A percentile compares a stretch with the other conserved stretches of the same genome.
These are phyloP conservation scores for Russula compacta DNA, from an alignment of 768 basidiomycete species.

Conservation along the genomic window DNA sequence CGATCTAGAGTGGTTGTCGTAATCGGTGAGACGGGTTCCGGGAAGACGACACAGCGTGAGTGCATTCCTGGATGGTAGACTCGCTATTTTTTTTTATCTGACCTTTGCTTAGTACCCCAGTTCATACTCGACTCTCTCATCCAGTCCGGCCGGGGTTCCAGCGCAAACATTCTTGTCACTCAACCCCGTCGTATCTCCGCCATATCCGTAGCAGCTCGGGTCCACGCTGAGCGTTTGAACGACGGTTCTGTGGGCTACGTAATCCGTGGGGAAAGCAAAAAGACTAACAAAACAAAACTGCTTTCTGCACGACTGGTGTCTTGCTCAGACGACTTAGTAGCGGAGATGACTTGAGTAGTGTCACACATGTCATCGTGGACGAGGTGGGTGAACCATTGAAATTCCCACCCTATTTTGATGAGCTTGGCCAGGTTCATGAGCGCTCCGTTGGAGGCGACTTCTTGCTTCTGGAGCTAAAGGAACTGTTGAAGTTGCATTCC, in stretches of 20 bases:
- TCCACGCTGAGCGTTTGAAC: conserved; percentile 68
- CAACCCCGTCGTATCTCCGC: conserved; percentile 88
- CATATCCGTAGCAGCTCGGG: conserved; percentile 79
- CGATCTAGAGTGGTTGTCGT: conserved; percentile 66
- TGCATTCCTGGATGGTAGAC: background rate
- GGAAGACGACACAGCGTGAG: conserved; percentile 83
- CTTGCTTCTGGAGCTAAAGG: conserved; percentile 73
- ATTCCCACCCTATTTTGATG: background rate
- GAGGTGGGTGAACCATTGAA: conserved; percentile 44
- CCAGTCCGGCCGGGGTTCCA: conserved; percentile 44
- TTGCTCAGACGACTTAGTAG: conserved; percentile 68
- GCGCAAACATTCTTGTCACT: conserved; percentile 72
- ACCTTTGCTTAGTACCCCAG: conserved; percentile 55
- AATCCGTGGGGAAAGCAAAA: conserved; percentile 78
- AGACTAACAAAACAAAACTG: conserved; percentile 56
- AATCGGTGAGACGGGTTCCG: conserved; percentile 88
- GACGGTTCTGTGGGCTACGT: conserved; percentile 81
- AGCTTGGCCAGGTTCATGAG: conserved; percentile 65
- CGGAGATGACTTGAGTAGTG: conserved; percentile 57
- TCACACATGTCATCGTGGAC: conserved; percentile 85
- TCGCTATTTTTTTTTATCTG: background rate
- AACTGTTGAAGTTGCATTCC: conserved; percentile 54
- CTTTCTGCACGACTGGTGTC: conserved; percentile 96
- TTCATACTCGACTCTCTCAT: conserved; percentile 85
- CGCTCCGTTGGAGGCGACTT: conserved; percentile 88